phyloP scores from a whole-genome alignment of 2,329 filamentous ascomycete species.

The Sporothrix luriei region DNA sequence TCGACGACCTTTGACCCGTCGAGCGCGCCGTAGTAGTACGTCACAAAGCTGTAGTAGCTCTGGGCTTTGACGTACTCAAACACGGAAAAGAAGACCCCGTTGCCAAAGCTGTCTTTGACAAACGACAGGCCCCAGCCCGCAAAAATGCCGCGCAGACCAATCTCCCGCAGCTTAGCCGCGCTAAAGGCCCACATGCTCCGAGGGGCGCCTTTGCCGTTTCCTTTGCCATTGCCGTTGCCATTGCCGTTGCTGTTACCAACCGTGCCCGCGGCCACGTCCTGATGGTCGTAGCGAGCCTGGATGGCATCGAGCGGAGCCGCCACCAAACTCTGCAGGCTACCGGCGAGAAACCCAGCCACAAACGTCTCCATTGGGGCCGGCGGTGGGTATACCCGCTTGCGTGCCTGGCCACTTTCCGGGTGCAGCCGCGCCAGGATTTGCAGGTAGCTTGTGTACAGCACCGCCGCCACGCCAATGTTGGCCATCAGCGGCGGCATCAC shows the following conservation, averaged over 20 bases:
- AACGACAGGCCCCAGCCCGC: constrained; percentile 72
- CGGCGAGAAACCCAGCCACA: constrained; percentile 69
- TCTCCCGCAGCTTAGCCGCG: constrained; percentile 67
- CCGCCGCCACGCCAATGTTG: constrained; percentile 72
- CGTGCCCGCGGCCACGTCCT: constrained; percentile 47
- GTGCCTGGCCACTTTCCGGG: constrained; percentile 59
- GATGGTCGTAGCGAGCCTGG: constrained; percentile 69
- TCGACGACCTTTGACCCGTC: constrained; percentile 52
- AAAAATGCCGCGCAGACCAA: constrained; percentile 71
- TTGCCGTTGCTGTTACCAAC: constrained; percentile 38
- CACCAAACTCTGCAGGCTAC: constrained; percentile 68
- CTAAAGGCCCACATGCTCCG: constrained; percentile 75
- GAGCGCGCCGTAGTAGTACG: constrained; percentile 67
- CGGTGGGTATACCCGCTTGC: constrained; percentile 70
- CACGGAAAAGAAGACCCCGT: constrained; percentile 71
- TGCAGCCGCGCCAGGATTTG: constrained; percentile 68
- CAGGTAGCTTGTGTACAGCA: constrained; percentile 75
- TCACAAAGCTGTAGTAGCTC: constrained; percentile 70
- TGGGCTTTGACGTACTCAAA: constrained; percentile 79
- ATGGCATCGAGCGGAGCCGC: constrained; percentile 77
- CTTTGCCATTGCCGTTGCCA: constrained; percentile 38
- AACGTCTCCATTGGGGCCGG: constrained; percentile 66
- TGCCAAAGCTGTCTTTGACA: constrained; percentile 69
- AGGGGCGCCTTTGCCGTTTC: constrained; percentile 40
- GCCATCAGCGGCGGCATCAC: constrained; percentile 75